Evolutionary conservation across 345 rosid genomes (phyloP).

Genomic region (Euphorbia peplus): DNA sequence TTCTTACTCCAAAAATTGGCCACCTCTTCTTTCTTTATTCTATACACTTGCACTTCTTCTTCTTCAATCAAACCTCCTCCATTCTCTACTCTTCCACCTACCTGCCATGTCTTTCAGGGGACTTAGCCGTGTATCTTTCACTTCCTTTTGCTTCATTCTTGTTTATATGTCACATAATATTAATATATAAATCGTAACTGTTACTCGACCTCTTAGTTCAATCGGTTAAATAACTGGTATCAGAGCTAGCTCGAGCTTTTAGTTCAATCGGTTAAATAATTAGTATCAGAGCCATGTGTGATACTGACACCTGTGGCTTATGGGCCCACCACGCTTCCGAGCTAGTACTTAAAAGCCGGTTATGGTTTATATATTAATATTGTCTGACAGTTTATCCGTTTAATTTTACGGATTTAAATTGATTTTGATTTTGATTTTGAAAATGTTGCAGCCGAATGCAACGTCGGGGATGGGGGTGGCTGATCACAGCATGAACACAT

Average conservation of each 20-base stretch:
- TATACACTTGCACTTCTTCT: neutral
- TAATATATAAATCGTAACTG: too few relatives aligned
- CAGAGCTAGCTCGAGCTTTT: too few relatives aligned
- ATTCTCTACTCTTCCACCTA: neutral
- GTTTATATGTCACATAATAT: neutral
- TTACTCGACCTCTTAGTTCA: too few relatives aligned
- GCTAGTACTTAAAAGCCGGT: too few relatives aligned
- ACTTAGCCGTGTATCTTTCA: slow-evolving; percentile 38
- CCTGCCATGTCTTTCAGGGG: slow-evolving; percentile 57
- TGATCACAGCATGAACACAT: slow-evolving; percentile 55
- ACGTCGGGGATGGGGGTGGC: slow-evolving; percentile 78
- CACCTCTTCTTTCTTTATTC: neutral
- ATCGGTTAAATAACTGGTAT: too few relatives aligned
- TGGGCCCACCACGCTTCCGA: too few relatives aligned
- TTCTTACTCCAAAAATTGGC: slow-evolving; percentile 11
- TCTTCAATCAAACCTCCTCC: neutral
- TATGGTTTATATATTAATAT: too few relatives aligned
- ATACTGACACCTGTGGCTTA: too few relatives aligned
- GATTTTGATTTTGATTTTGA: neutral
- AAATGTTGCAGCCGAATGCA: slow-evolving; percentile 57
- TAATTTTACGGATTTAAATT: neutral
- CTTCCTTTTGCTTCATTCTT: neutral
- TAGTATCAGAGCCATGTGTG: too few relatives aligned
- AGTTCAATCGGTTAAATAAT: too few relatives aligned
- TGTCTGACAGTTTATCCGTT: neutral